Conservation (phyloP, 306 rosid genomes). For the Ziziphus jujuba region DNA sequence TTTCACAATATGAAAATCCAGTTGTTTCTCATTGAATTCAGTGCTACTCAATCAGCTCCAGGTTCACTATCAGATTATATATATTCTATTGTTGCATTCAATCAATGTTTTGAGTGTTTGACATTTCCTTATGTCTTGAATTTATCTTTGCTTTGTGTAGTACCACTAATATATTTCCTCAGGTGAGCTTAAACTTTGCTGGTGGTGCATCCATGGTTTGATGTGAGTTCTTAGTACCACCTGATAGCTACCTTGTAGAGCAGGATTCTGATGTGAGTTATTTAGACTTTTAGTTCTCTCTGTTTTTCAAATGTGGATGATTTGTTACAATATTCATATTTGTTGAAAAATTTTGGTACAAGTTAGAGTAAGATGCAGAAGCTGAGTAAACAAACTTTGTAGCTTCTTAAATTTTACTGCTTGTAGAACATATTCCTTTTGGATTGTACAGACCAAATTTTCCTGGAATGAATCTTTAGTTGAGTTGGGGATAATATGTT, state of each 20-base stretch:
- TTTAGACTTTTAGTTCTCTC: slow-evolving; percentile 1
- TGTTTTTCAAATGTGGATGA: slow-evolving; percentile 9
- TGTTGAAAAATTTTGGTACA: background rate
- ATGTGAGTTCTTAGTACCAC: too few species aligned
- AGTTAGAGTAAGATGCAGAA: too few species aligned
- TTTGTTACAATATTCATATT: slow-evolving; percentile 6
- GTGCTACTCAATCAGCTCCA: slow-evolving; percentile 51
- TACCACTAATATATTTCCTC: slow-evolving; percentile 55
- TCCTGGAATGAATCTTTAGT: background rate
- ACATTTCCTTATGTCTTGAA: background rate
- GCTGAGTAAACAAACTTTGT: too few species aligned
- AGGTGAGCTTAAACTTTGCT: slow-evolving; percentile 66
- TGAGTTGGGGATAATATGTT: background rate
- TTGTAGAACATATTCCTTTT: too few species aligned
- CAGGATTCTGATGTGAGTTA: slow-evolving; percentile 61
- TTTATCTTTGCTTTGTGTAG: slow-evolving; percentile 24
- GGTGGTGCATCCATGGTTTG: slow-evolving; percentile 60
- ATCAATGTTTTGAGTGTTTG: background rate
- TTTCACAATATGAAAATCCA: slow-evolving; percentile 46
- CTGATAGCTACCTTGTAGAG: slow-evolving; percentile 68
- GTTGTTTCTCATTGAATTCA: slow-evolving; percentile 50
- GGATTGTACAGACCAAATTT: background rate
- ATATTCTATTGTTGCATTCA: background rate
- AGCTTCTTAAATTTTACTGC: too few species aligned
- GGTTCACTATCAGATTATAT: slow-evolving; percentile 31